Conservation (phyloP, 768 basidiomycete genomes). For the Rhodosporidiobolus sp. region DNA sequence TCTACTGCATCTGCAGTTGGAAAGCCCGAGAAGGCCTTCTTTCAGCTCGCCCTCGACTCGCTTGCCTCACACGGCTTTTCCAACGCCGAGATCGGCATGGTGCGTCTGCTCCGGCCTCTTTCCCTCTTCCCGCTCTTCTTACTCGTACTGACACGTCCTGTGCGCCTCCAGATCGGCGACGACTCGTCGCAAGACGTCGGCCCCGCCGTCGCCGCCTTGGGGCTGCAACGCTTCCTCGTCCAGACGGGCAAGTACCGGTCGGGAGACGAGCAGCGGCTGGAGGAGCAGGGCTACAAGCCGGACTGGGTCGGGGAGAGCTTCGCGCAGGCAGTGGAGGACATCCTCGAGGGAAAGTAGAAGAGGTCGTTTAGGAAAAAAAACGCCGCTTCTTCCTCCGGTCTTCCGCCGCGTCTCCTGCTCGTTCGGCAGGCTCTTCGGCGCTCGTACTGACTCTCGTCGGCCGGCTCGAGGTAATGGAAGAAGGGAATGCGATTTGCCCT, state of each 20-base stretch:
- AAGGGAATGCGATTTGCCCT: too few species aligned
- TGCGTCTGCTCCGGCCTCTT: slow-evolving; percentile 25
- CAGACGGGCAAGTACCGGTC: slow-evolving; percentile 67
- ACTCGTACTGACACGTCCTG: slow-evolving; percentile 34
- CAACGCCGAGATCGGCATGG: slow-evolving; percentile 34
- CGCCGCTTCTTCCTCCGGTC: neutral
- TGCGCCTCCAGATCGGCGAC: slow-evolving; percentile 61
- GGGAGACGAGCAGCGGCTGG: slow-evolving; percentile 57
- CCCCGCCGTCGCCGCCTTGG: slow-evolving; percentile 60
- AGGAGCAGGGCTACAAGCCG: neutral
- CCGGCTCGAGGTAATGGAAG: too few species aligned
- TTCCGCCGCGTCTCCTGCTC: neutral
- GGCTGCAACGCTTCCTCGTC: slow-evolving; percentile 65
- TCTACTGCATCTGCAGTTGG: slow-evolving; percentile 53
- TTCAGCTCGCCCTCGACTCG: slow-evolving; percentile 58
- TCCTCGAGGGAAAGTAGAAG: neutral
- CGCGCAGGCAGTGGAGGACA: slow-evolving; percentile 8
- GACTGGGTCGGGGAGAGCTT: slow-evolving; percentile 25
- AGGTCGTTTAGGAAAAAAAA: neutral
- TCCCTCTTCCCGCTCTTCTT: slow-evolving; percentile 9
- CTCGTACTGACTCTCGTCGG: too few species aligned
- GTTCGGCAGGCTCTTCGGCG: too few species aligned
- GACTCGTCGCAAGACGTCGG: slow-evolving; percentile 66
- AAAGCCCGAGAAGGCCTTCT: slow-evolving; percentile 63
- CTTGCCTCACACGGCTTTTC: slow-evolving; percentile 46